Conservation (phyloP, 139 green algal genomes). For the Haematococcus lacustris region DNA sequence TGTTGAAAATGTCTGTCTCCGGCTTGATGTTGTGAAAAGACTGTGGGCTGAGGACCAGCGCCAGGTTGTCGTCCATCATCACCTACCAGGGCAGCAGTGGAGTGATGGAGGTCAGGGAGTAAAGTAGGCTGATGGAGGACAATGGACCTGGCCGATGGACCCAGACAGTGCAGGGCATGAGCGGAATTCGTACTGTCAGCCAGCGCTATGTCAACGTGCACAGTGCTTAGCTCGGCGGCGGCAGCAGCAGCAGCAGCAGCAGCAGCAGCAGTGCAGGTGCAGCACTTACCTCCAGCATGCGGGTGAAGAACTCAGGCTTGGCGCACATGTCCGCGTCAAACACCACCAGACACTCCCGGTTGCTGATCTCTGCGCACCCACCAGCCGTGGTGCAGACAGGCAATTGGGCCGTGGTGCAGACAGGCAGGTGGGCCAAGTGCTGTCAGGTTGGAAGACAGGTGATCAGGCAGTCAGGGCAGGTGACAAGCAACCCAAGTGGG, state of each 20-base stretch:
- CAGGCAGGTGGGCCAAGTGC: too few species aligned
- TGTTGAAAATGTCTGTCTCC: constrained; percentile 77
- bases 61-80: constrained; percentile 23
- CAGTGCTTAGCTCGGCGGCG: too few species aligned
- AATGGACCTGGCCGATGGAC: constrained; percentile 11
- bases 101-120: too few species aligned
- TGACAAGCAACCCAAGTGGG: too few species aligned
- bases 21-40: constrained; percentile 75
- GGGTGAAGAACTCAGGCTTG: constrained; percentile 66
- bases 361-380: constrained; percentile 6
- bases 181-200: background rate
- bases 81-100: too few species aligned
- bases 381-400: too few species aligned
- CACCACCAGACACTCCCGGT: constrained; percentile 48
- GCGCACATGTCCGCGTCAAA: constrained; percentile 72
- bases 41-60: constrained; percentile 42
- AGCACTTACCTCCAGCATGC: background rate
- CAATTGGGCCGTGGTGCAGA: too few species aligned
- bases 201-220: background rate
- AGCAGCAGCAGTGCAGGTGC: background rate
- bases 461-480: too few species aligned
- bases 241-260: background rate
- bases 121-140: too few species aligned
- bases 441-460: too few species aligned
- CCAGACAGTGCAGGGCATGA: background rate